Evolutionary conservation across 495 filamentous ascomycete species (phyloP).

Genomic region (Penicillium cataractarum): DNA sequence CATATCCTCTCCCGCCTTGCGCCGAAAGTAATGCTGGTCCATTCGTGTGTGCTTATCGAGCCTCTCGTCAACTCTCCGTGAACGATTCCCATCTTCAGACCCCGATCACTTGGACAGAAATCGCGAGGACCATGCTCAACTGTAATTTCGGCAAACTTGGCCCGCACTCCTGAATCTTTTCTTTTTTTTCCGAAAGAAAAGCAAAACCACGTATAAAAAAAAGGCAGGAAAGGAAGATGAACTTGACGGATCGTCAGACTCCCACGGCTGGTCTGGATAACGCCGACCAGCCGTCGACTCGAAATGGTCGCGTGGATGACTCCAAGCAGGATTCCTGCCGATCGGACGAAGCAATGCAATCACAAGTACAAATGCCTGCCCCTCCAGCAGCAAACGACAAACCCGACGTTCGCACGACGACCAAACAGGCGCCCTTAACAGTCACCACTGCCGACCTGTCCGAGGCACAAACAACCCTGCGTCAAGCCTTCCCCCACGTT

Average conservation of each 20-base stretch:
- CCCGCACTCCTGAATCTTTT: constrained; percentile 20
- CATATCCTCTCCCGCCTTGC: constrained; percentile 8
- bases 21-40: constrained; percentile 43
- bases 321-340: constrained; percentile 25
- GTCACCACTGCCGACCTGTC: constrained; percentile 28
- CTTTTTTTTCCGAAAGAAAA: constrained; percentile 1
- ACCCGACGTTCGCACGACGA: constrained; percentile 28
- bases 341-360: constrained; percentile 31
- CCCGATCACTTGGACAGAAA: constrained; percentile 1
- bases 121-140: constrained; percentile 28
- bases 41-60: constrained; percentile 36
- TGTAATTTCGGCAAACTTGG: constrained; percentile 26
- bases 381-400: constrained; percentile 30
- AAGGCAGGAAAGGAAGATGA: constrained; percentile 29
- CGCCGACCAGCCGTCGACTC: constrained; percentile 29
- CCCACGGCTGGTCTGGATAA: constrained; percentile 40
- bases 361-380: constrained; percentile 2
- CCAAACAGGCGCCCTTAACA: constrained; percentile 37
- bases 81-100: constrained; percentile 5
- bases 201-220: constrained; percentile 9
- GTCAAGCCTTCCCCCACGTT: constrained; percentile 44
- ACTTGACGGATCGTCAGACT: constrained; percentile 41
- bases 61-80: constrained; percentile 36
- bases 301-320: constrained; percentile 33
- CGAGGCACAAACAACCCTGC: constrained; percentile 41